Evolutionary conservation across 1,284 basidiomycete genomes (phyloP).

Genomic region (Sanghuangporus weigelae): DNA sequence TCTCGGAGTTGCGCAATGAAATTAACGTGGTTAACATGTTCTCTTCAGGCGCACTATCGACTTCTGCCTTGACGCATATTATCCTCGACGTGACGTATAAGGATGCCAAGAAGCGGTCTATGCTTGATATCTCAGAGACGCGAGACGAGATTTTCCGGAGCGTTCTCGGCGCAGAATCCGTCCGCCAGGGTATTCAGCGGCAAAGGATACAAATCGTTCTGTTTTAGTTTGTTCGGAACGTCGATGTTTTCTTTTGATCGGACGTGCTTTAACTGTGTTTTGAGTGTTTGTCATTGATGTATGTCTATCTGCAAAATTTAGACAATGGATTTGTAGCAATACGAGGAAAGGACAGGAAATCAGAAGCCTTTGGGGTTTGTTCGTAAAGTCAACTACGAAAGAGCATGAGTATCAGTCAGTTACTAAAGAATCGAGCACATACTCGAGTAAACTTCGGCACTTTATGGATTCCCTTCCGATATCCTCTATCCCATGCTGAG

Average conservation of each 20-base stretch:
- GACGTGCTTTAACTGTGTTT: neutral
- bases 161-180: conserved; percentile 55
- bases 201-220: conserved; percentile 74
- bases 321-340: conserved; percentile 15
- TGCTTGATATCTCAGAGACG: conserved; percentile 79
- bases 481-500: conserved; percentile 63
- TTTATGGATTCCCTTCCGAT: conserved; percentile 94
- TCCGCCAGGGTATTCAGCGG: conserved; percentile 57
- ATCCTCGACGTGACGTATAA: conserved; percentile 67
- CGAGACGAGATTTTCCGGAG: conserved; percentile 75
- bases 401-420: conserved; percentile 4
- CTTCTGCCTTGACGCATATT: conserved; percentile 74
- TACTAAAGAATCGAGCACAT: conserved; percentile 27
- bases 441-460: conserved; percentile 94
- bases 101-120: conserved; percentile 68
- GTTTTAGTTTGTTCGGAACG: conserved; percentile 39
- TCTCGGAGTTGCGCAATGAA: neutral
- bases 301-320: conserved; percentile 9
- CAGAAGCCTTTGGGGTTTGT: conserved; percentile 89
- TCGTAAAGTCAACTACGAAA: conserved; percentile 65
- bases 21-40: conserved; percentile 11
- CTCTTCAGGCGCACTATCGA: conserved; percentile 55
- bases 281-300: neutral
- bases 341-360: conserved; percentile 21
- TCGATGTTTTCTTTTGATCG: neutral